Conservation (phyloP, 768 basidiomycete species). For the Pisolithus marmoratus region DNA sequence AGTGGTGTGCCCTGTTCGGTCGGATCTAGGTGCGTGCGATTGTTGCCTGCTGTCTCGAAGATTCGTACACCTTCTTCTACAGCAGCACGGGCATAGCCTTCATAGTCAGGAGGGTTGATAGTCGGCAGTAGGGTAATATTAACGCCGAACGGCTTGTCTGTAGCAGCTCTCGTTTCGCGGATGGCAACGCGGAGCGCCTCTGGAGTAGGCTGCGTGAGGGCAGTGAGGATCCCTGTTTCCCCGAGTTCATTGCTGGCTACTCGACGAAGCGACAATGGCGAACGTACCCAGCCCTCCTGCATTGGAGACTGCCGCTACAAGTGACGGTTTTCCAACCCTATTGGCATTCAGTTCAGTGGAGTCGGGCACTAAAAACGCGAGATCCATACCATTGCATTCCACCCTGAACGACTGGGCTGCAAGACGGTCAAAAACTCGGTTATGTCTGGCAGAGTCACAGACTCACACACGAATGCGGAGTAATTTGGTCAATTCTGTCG, state of each 20-base stretch:
- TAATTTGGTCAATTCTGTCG: constrained; percentile 57
- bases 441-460: not conserved
- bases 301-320: constrained; percentile 75
- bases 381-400: constrained; percentile 79
- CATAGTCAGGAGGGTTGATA: constrained; percentile 89
- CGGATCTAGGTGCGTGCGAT: constrained; percentile 45
- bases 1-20: not conserved
- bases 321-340: constrained; percentile 75
- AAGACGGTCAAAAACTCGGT: not conserved
- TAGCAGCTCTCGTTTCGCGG: constrained; percentile 63
- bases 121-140: constrained; percentile 84
- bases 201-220: constrained; percentile 82
- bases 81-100: constrained; percentile 73
- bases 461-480: constrained; percentile 63
- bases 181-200: constrained; percentile 78
- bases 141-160: constrained; percentile 75
- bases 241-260: not conserved
- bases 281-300: constrained; percentile 71
- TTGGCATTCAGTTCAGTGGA: not conserved
- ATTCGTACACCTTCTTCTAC: constrained; percentile 85
- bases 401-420: constrained; percentile 76
- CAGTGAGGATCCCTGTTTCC: constrained; percentile 70
- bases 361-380: not conserved
- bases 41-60: constrained; percentile 92
- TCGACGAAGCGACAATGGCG: not conserved